Base-by-base conservation (phyloP, 176 grass and related monocot genomes). In the Pontederia paniculata region DNA sequence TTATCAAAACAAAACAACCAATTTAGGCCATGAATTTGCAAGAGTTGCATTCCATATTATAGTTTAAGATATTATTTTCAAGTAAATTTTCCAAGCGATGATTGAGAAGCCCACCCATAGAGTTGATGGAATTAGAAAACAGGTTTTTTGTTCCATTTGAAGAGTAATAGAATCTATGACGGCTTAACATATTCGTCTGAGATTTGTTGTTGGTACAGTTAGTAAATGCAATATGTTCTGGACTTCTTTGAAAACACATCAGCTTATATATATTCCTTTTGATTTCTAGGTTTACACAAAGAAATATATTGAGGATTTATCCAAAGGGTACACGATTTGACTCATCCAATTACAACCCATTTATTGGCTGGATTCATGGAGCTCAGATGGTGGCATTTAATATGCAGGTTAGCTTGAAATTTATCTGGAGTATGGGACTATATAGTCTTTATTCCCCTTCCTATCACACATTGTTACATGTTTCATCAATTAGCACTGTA, bases 311-410 rank as follows among this genome's bases (percentile, higher is more conserved):
- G 8, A 44, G 62, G 21, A 65, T 65, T 28, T 65, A 65, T 31
- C 62, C 62, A 50, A 65, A 28, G 21, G 62, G 62, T 11, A 65
- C 62, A 50, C 62, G 62, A 0, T 14, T 65, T 50, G 28, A 50
- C 50, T 65, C 62, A 49, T 65, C 62, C 28, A 65, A 65, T 37
- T 65, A 65, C 12, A 65, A 50, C 22, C 62, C 62, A 65, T 65
- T 65, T 13, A 17, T 50, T 65, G 62, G 44, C 45, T 65, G 62
- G 62, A 65, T 23, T 21, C 62, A 65, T 65, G 62, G 62, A 49
- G 62, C 62, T 65, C 62, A 65, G 62, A 65, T 65, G 62, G 62
- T 65, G 23, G 62, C 62, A 50, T 65, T 65, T 65, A 65, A 65
- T 65, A 65, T 65, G 62, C 62, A 65, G 62, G 62, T 65, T 15